Evolutionary conservation across 345 rosid genomes (phyloP).

Genomic region (Hibiscus tridactylites): DNA sequence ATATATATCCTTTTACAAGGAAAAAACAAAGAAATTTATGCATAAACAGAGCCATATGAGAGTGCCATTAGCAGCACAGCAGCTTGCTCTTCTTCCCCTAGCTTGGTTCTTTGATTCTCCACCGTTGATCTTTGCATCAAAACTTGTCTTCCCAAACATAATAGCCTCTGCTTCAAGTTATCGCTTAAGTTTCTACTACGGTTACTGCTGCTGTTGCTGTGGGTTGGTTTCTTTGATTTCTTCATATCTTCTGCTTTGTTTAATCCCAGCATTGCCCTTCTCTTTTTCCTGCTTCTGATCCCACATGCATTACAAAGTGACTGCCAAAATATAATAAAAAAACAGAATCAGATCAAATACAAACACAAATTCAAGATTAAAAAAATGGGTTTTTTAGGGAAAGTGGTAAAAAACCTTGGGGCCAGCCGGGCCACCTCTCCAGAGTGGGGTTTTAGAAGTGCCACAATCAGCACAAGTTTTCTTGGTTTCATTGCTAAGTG

Average conservation of each 20-base stretch:
- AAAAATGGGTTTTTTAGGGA: neutral
- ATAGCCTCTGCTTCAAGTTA: conserved; percentile 54
- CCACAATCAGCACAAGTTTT: conserved; percentile 88
- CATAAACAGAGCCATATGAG: conserved; percentile 70
- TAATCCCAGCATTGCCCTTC: conserved; percentile 41
- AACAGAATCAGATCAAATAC: conserved; percentile 3
- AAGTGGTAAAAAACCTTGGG: conserved; percentile 51
- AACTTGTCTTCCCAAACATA: conserved; percentile 58
- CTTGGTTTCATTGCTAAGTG: conserved; percentile 27
- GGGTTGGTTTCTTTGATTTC: conserved; percentile 33
- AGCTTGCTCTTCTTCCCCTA: conserved; percentile 90
- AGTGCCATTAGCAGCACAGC: conserved; percentile 88
- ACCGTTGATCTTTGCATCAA: conserved; percentile 48
- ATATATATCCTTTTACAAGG: neutral
- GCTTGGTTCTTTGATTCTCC: conserved; percentile 46
- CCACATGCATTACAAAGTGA: conserved; percentile 96
- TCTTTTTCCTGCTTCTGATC: conserved; percentile 88
- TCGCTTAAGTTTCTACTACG: conserved; percentile 31
- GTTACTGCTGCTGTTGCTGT: neutral
- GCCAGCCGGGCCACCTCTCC: conserved; percentile 98
- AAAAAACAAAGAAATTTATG: neutral
- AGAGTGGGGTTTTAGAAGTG: conserved; percentile 79
- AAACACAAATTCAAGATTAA: neutral
- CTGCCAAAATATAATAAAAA: conserved; percentile 25
- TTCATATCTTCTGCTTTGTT: conserved; percentile 37